These are phyloP conservation scores for Lepiota brunneoincarnata DNA, from an alignment of 768 basidiomycete genomes.

Conservation along the genomic window DNA sequence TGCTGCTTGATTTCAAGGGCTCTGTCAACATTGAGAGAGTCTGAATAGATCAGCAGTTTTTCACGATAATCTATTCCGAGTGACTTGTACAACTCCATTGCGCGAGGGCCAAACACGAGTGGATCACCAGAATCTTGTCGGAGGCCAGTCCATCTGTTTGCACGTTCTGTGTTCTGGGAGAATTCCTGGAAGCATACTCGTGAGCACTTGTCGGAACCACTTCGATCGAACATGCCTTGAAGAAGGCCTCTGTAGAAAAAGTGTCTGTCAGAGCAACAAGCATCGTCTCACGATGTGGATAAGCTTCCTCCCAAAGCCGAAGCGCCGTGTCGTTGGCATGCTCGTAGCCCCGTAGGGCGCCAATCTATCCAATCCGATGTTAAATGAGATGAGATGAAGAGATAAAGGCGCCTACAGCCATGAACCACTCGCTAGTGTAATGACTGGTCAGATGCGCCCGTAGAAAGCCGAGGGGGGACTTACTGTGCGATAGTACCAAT, in stretches of 20 bases:
- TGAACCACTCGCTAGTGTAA: slow-evolving; percentile 73
- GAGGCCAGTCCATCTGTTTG: slow-evolving; percentile 73
- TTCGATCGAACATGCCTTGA: slow-evolving; percentile 46
- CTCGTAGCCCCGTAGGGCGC: slow-evolving; percentile 81
- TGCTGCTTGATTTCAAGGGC: slow-evolving; percentile 68
- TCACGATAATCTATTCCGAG: slow-evolving; percentile 64
- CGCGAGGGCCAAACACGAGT: slow-evolving; percentile 70
- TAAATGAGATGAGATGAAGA: background rate
- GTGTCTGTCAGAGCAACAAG: slow-evolving; percentile 92
- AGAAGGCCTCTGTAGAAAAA: slow-evolving; percentile 85
- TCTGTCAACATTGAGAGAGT: slow-evolving; percentile 71
- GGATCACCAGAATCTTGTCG: slow-evolving; percentile 96
- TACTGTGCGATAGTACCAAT: slow-evolving; percentile 89
- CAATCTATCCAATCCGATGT: slow-evolving; percentile 50
- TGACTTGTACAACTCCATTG: slow-evolving; percentile 66
- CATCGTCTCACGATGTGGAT: slow-evolving; percentile 40
- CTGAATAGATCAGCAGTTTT: slow-evolving; percentile 83
- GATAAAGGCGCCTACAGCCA: slow-evolving; percentile 57
- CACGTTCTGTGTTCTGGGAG: slow-evolving; percentile 50
- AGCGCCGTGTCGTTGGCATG: slow-evolving; percentile 71
- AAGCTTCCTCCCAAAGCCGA: slow-evolving; percentile 83
- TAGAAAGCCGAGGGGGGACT: slow-evolving; percentile 23
- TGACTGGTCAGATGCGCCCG: background rate
- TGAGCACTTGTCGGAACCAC: background rate
- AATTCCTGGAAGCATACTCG: slow-evolving; percentile 49